Base-by-base conservation (phyloP, 1,139 yeast species). In the Debaryomycetaceae sp. region DNA sequence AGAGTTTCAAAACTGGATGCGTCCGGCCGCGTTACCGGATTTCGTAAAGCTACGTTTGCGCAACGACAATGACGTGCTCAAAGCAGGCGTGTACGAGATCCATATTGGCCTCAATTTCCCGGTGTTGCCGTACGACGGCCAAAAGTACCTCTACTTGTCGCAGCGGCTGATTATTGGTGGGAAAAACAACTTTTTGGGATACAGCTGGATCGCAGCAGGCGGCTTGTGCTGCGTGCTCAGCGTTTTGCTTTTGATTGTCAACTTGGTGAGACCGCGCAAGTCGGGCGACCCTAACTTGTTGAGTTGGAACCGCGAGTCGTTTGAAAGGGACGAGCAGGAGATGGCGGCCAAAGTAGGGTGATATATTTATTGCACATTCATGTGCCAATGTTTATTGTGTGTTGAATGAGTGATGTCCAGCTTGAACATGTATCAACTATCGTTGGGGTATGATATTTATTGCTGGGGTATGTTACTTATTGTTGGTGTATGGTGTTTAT, bases 1-100 rank as follows among this genome's bases (percentile, higher is more conserved):
- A 36, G 85, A 83, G 45, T 77, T 90, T 49, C 97, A 90, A 56
- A 90, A 87, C 51, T 90, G 99, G 99, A 87, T 90, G 96, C 76
- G 86, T 45, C 78, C 97, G 3, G 79, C 96, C 3, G 97, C 90
- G 1, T 65, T 92, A 37, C 78, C 97, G 7, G 75, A 75, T 19
- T 90, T 92, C 49, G 74, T 82, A 45, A 86, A 86, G 53, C 61
- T 90, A 48, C 85, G 80, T 3, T 62, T 76, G 39, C 73, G 95
- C 48, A 87, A 87, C 50, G 93, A 85, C 49, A 51, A 76, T 26
- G 73, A 72, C 21, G 51, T 59, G 3, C 55, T 90, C 43, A 48
- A 54, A 5, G 55, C 62, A 4, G 98, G 98, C 14, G 66, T 67
- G 4, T 90, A 90, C 52, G 74, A 74, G 48, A 64, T 83, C 25